Evolutionary conservation across 257 asterid species (phyloP).

Genomic region (Nicotiana benthamiana): DNA sequence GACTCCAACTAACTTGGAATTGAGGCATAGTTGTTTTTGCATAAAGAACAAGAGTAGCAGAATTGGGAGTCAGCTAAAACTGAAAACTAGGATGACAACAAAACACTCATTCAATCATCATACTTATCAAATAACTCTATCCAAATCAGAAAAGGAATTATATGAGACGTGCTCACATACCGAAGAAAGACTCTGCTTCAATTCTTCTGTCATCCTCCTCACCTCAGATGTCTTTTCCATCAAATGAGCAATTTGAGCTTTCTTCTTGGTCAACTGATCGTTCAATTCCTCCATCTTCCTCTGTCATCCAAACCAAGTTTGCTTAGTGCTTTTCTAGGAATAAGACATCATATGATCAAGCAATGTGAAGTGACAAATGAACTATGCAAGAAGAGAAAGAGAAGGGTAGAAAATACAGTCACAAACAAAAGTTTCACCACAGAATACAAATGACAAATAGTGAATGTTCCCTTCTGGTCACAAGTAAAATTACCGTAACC

Average conservation of each 20-base stretch:
- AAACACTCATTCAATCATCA: not conserved
- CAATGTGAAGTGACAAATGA: not conserved
- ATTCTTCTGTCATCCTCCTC: constrained; percentile 55
- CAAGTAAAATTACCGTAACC: not conserved
- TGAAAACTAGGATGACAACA: not conserved
- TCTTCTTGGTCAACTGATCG: constrained; percentile 50
- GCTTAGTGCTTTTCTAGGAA: not conserved
- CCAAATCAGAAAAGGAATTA: constrained; percentile 2
- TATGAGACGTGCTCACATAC: constrained; percentile 28
- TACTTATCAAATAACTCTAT: not conserved
- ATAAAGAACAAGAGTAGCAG: constrained; percentile 1
- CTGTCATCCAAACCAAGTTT: constrained; percentile 37
- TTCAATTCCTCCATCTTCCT: constrained; percentile 46
- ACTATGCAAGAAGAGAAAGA: not conserved
- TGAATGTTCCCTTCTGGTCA: not conserved
- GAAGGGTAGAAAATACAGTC: not conserved
- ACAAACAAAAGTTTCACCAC: not conserved
- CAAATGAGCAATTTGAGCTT: constrained; percentile 42
- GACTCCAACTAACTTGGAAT: not conserved
- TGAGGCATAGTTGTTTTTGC: not conserved
- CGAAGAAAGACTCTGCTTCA: constrained; percentile 45
- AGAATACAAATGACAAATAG: not conserved
- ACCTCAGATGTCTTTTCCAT: constrained; percentile 65
- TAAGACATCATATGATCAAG: not conserved
- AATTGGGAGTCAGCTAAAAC: constrained; percentile 8